Base-by-base conservation (phyloP, 805 yeast species). In the Hagleromyces aurorensis region DNA sequence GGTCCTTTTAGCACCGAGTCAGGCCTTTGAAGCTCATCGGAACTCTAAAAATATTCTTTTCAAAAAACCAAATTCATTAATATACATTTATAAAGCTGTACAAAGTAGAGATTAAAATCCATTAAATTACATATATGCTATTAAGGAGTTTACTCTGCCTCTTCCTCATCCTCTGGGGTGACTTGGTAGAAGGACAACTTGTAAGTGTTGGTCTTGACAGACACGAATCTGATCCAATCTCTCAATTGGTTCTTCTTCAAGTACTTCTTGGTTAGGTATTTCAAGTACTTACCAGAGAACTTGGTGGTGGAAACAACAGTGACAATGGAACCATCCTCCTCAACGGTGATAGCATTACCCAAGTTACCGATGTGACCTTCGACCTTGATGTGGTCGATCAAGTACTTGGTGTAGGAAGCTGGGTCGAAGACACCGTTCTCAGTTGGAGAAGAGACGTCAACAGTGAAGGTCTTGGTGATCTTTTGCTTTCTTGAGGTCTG, bases 231-330 rank as follows among this genome's bases (percentile, higher is more conserved):
- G 71, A 89, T 87, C 97, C 97, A 89, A 77, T 91, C 97, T 78
- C 96, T 86, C 75, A 89, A 83, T 73, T 84, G 94, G 89, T 87
- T 85, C 84, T 91, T 91, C 94, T 89, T 93, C 72, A 91, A 84
- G 91, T 84, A 91, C 78, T 94, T 89, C 86, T 91, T 93, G 62
- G 97, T 84, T 66, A 91, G 75, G 93, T 91, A 91, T 78, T 93
- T 91, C 68, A 89, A 80, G 94, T 91, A 91, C 75, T 93, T 89
- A 73, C 98, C 99, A 54, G 96, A 87, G 91, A 91, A 89, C 73
- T 85, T 80, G 69, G 94, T 69, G 69, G 80, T 77, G 51, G 96
- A 72, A 50, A 72, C 76, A 64, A 86, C 83, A 62, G 91, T 85
- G 63, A 83, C 78, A 64, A 83, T 76, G 72, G 80, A 78, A 75